These are phyloP conservation scores for Claviceps cyperi DNA, from an alignment of 2,329 filamentous ascomycete species.

Conservation along the genomic window DNA sequence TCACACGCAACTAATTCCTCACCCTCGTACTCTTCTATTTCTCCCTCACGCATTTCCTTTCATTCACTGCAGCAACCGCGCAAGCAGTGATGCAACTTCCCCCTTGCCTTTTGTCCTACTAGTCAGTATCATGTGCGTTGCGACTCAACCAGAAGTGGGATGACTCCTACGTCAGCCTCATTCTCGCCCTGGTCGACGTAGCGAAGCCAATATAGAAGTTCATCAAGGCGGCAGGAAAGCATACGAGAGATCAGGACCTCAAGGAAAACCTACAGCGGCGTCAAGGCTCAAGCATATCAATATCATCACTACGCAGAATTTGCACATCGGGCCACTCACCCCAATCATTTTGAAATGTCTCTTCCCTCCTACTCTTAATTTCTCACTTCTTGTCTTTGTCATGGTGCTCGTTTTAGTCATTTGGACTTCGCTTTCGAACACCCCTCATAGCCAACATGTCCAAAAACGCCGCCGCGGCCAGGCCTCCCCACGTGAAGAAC, in stretches of 20 bases:
- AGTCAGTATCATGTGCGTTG: background rate
- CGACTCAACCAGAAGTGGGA: constrained; percentile 13
- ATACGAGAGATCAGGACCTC: constrained; percentile 22
- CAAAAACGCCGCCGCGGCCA: constrained; percentile 29
- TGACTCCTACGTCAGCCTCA: constrained; percentile 25
- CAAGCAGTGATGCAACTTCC: background rate
- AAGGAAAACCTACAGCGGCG: constrained; percentile 23
- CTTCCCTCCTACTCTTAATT: constrained; percentile 1
- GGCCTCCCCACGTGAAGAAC: constrained; percentile 9
- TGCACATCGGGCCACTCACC: background rate
- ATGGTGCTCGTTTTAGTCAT: background rate
- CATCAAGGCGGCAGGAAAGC: constrained; percentile 17
- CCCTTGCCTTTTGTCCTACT: background rate
- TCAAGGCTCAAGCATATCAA: too few species aligned
- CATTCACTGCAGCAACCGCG: background rate
- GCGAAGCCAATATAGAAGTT: constrained; percentile 19
- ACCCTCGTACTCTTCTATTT: background rate
- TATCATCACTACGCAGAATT: constrained; percentile 7
- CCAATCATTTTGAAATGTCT: background rate
- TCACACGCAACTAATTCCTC: background rate
- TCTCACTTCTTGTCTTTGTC: background rate
- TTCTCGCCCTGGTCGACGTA: constrained; percentile 22
- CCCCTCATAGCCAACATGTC: constrained; percentile 26
- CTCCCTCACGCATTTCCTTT: background rate
- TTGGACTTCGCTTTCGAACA: background rate